Evolutionary conservation across 2,329 filamentous ascomycete species (phyloP).

Genomic region (Metarhizium brunneum): DNA sequence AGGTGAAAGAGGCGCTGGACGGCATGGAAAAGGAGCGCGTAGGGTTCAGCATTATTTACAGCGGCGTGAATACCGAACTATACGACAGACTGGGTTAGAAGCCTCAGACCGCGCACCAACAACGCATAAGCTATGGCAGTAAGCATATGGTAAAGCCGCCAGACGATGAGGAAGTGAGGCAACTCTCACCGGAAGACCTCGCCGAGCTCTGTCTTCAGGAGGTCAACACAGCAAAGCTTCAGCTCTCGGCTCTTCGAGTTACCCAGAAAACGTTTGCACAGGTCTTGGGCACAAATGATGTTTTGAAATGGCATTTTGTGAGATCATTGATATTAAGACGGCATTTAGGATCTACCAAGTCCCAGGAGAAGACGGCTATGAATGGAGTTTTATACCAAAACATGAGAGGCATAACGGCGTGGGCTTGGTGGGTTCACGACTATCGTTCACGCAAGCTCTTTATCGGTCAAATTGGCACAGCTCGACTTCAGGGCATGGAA

Average conservation of each 20-base stretch:
- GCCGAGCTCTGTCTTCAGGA: not conserved
- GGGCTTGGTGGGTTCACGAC: not conserved
- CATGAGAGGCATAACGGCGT: conserved; percentile 10
- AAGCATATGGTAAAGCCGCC: not conserved
- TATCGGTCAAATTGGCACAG: not conserved
- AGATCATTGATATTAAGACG: not conserved
- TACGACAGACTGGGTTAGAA: conserved; percentile 26
- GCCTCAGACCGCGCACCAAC: conserved; percentile 20
- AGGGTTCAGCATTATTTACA: conserved; percentile 26
- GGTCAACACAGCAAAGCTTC: not conserved
- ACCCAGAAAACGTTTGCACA: not conserved
- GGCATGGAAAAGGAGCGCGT: conserved; percentile 9
- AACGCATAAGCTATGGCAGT: conserved; percentile 20
- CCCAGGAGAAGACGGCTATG: not conserved
- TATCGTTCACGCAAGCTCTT: not conserved
- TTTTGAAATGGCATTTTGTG: not conserved
- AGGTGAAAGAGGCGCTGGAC: conserved; percentile 25
- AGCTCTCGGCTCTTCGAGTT: not conserved
- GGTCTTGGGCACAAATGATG: not conserved
- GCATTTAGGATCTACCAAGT: not conserved
- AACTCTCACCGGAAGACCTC: not conserved
- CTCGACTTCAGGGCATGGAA: not conserved
- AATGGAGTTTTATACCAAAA: conserved; percentile 9
- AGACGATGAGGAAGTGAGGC: not conserved
- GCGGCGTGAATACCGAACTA: conserved; percentile 21